Conservation (phyloP, 192 early-diverging fungal species). For the Coemansia sp. region DNA sequence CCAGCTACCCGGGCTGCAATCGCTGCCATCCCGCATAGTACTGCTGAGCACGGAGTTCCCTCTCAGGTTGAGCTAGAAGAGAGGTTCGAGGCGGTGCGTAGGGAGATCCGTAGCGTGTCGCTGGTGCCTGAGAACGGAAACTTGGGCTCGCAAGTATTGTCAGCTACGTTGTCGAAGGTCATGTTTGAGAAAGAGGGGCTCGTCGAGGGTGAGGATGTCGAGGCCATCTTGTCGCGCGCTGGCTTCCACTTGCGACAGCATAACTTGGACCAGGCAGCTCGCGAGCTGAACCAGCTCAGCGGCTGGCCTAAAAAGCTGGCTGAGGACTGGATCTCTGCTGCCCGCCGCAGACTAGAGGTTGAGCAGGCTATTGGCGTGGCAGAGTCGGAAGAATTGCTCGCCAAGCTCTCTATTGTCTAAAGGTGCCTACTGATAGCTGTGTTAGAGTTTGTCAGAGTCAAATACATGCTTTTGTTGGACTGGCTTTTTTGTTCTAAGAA, state of each 20-base stretch:
- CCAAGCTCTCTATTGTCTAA: slow-evolving; percentile 42
- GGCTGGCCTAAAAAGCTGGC: slow-evolving; percentile 90
- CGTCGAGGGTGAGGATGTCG: slow-evolving; percentile 83
- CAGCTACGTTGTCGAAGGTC: slow-evolving; percentile 68
- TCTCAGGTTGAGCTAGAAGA: slow-evolving; percentile 67
- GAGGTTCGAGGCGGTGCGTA: slow-evolving; percentile 71
- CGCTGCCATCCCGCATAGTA: slow-evolving; percentile 59
- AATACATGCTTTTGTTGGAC: neutral
- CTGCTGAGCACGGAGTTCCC: slow-evolving; percentile 65
- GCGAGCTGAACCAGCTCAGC: slow-evolving; percentile 90
- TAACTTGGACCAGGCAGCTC: slow-evolving; percentile 83
- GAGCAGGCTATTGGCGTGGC: slow-evolving; percentile 84
- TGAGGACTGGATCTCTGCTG: slow-evolving; percentile 83
- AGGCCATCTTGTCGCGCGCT: slow-evolving; percentile 79
- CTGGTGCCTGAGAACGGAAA: slow-evolving; percentile 89
- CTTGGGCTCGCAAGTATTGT: slow-evolving; percentile 78
- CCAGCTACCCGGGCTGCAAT: slow-evolving; percentile 64
- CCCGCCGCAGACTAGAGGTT: slow-evolving; percentile 82
- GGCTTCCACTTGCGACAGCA: slow-evolving; percentile 73
- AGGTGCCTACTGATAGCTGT: neutral
- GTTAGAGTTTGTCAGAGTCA: neutral
- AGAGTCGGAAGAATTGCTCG: slow-evolving; percentile 54
- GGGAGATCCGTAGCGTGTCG: slow-evolving; percentile 73
- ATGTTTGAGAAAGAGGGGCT: slow-evolving; percentile 87
- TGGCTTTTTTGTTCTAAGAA: neutral